Evolutionary conservation across 495 filamentous ascomycete genomes (phyloP).

Genomic region (Aspergillus sclerotioniger): DNA sequence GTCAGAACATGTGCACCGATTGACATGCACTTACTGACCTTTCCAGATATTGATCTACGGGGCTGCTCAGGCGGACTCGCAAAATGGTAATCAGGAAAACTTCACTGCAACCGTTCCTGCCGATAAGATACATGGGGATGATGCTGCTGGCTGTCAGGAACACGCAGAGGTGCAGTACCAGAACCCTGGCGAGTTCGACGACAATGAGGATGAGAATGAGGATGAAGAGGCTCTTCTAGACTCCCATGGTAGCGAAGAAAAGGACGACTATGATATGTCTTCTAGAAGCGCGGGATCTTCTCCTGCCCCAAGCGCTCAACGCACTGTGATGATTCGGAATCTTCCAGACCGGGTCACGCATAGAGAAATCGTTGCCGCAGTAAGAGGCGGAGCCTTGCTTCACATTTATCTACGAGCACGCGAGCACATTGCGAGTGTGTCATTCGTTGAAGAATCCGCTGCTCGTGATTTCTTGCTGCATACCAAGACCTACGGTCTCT

Average conservation of each 20-base stretch:
- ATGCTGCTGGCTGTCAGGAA: conserved; percentile 5
- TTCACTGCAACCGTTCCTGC: not conserved
- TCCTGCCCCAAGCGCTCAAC: conserved; percentile 31
- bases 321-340: conserved; percentile 62
- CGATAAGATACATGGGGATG: not conserved
- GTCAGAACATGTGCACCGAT: conserved; percentile 34
- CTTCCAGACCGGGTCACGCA: conserved; percentile 65
- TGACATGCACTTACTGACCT: conserved; percentile 22
- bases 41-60: conserved; percentile 54
- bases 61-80: not conserved
- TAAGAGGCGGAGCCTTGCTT: conserved; percentile 68
- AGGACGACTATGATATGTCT: conserved; percentile 36
- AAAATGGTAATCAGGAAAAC: not conserved
- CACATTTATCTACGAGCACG: conserved; percentile 65
- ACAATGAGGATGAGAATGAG: conserved; percentile 22
- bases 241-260: conserved; percentile 34
- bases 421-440: conserved; percentile 63
- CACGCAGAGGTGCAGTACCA: not conserved
- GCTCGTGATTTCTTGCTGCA: conserved; percentile 64
- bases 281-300: conserved; percentile 27
- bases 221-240: conserved; percentile 33
- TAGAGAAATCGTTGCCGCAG: conserved; percentile 60
- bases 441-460: conserved; percentile 64
- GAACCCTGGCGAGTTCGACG: conserved; percentile 10
- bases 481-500: conserved; percentile 64